A percentile compares a stretch with the other conserved stretches of the same genome.
phyloP scores from a whole-genome alignment of 306 rosid species.

The Neltuma alba region DNA sequence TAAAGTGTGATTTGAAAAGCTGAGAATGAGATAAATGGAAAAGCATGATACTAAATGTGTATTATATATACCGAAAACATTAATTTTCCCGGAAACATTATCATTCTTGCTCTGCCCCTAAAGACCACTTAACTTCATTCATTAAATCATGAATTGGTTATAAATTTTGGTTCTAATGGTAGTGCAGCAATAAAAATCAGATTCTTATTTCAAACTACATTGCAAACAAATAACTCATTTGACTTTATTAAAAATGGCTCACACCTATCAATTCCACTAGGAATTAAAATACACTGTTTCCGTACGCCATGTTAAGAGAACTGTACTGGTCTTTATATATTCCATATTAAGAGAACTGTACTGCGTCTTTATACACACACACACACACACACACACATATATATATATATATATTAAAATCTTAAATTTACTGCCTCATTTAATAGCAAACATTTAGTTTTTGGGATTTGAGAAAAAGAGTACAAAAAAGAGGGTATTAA shows the following conservation, averaged over 20 bases:
- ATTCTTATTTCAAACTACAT: not conserved
- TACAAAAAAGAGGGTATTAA: not conserved
- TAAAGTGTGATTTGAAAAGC: not conserved
- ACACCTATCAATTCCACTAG: not conserved
- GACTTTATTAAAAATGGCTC: not conserved
- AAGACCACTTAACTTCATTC: not conserved
- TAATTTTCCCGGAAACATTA: not conserved
- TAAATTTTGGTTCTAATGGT: not conserved
- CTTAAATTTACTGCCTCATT: not conserved
- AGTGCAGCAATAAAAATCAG: not conserved
- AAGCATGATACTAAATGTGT: not conserved
- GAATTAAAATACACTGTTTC: slow-evolving; percentile 15
- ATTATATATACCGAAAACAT: not conserved
- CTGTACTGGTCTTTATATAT: too few species aligned
- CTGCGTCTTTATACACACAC: too few species aligned
- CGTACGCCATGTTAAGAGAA: slow-evolving; percentile 1
- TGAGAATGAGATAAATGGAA: not conserved
- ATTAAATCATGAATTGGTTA: not conserved
- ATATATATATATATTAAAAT: slow-evolving; percentile 10
- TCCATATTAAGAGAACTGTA: slow-evolving; percentile 17
- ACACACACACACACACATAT: too few species aligned
- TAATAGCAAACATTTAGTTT: not conserved
- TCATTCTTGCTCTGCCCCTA: not conserved
- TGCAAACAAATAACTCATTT: not conserved
- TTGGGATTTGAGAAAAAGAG: slow-evolving; percentile 26